A percentile compares a stretch with the other conserved stretches of the same genome.
phyloP scores from a whole-genome alignment of 1,284 basidiomycete genomes.

The Irpex sp. region DNA sequence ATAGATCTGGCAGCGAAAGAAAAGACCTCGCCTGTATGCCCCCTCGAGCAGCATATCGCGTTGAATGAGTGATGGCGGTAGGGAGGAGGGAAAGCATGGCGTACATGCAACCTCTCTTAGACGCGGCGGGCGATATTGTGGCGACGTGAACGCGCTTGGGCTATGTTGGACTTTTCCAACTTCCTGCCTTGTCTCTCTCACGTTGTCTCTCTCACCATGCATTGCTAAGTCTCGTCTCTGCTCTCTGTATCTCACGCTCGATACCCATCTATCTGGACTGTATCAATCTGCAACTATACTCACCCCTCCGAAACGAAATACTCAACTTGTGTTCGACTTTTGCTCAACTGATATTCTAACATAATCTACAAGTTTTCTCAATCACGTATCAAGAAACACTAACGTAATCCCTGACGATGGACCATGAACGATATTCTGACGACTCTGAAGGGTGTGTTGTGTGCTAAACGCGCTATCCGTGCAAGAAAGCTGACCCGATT shows the following conservation, averaged over 20 bases:
- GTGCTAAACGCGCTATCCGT: not conserved
- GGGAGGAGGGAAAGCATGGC: not conserved
- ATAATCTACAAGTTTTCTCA: not conserved
- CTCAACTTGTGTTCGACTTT: not conserved
- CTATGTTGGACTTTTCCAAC: not conserved
- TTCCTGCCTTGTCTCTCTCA: not conserved
- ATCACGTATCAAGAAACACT: not conserved
- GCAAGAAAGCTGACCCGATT: not conserved
- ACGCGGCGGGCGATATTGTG: not conserved
- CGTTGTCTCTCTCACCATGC: constrained; percentile 1
- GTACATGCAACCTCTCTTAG: not conserved
- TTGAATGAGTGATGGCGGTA: not conserved
- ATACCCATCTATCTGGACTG: not conserved
- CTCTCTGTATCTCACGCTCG: not conserved
- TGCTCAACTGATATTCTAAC: not conserved
- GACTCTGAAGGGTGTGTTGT: constrained; percentile 11
- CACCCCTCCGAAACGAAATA: not conserved
- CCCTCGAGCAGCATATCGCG: not conserved
- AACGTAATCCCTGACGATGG: constrained; percentile 1
- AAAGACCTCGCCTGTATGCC: constrained; percentile 21
- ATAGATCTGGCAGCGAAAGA: constrained; percentile 35
- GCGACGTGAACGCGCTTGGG: not conserved
- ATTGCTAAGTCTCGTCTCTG: constrained; percentile 3
- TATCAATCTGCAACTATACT: not conserved
- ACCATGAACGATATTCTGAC: constrained; percentile 7